A percentile compares a stretch with the other conserved stretches of the same genome.
Conservation (phyloP, 129 eudicot genomes). For the Lactuca saligna region DNA sequence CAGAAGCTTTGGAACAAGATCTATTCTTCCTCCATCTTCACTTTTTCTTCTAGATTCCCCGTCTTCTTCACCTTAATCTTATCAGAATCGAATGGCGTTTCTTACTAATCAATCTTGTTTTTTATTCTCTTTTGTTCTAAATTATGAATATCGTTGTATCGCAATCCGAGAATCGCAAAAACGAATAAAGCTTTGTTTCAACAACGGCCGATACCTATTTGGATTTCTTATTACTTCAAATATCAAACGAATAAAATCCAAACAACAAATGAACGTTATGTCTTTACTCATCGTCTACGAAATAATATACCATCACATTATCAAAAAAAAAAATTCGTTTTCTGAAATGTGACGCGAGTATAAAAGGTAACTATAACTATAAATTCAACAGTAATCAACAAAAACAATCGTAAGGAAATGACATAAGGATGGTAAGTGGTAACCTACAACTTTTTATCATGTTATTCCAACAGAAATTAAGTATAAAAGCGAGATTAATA, state of each 20-base stretch:
- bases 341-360: no score
- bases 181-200: not conserved
- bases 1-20: slow-evolving; percentile 31
- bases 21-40: slow-evolving; percentile 20
- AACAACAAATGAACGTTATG: not conserved
- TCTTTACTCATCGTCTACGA: no score
- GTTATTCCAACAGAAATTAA: no score
- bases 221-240: not conserved
- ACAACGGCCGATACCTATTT: not conserved
- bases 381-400: no score
- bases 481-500: no score
- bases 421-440: no score
- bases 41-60: slow-evolving; percentile 18
- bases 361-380: no score
- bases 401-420: no score
- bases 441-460: no score
- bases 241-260: not conserved
- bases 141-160: not conserved
- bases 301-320: no score
- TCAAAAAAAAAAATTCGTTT: no score
- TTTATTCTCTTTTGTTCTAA: not conserved
- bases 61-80: slow-evolving; percentile 6
- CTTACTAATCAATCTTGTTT: not conserved
- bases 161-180: not conserved
- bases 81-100: not conserved